These are phyloP conservation scores for Theileria luwenshuni DNA, from an alignment of 169 alveolate genomes.

Conservation along the genomic window DNA sequence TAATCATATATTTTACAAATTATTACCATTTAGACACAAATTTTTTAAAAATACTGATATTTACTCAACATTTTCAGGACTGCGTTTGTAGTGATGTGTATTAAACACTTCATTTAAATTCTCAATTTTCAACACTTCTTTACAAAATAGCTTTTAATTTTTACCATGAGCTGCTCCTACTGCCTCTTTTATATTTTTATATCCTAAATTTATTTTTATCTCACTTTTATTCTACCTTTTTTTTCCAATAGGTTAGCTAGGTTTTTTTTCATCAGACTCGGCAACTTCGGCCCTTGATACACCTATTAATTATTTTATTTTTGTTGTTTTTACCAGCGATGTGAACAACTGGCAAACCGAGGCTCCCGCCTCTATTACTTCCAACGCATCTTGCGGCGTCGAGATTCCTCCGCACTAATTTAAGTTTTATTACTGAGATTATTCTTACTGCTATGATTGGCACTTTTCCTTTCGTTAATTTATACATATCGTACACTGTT, in stretches of 20 bases:
- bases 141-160: slow-evolving; percentile 1
- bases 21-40: neutral
- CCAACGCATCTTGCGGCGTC: slow-evolving; percentile 80
- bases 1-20: neutral
- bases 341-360: slow-evolving; percentile 82
- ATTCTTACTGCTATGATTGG: slow-evolving; percentile 83
- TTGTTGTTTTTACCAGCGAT: slow-evolving; percentile 59
- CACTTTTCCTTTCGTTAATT: slow-evolving; percentile 74
- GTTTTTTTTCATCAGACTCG: slow-evolving; percentile 57
- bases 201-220: slow-evolving; percentile 11
- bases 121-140: neutral
- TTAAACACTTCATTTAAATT: neutral
- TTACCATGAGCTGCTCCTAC: slow-evolving; percentile 49
- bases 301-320: slow-evolving; percentile 2
- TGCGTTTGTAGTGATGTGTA: slow-evolving; percentile 8
- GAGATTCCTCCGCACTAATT: slow-evolving; percentile 87
- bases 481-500: slow-evolving; percentile 79
- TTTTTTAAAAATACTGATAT: neutral
- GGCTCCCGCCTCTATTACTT: slow-evolving; percentile 87
- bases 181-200: slow-evolving; percentile 46
- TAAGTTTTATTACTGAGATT: neutral
- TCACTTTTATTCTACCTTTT: slow-evolving; percentile 22
- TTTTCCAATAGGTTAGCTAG: slow-evolving; percentile 37
- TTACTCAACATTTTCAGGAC: neutral
- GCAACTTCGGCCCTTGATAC: slow-evolving; percentile 61